phyloP scores from a whole-genome alignment of 306 rosid genomes.

The Medicago ruthenica region DNA sequence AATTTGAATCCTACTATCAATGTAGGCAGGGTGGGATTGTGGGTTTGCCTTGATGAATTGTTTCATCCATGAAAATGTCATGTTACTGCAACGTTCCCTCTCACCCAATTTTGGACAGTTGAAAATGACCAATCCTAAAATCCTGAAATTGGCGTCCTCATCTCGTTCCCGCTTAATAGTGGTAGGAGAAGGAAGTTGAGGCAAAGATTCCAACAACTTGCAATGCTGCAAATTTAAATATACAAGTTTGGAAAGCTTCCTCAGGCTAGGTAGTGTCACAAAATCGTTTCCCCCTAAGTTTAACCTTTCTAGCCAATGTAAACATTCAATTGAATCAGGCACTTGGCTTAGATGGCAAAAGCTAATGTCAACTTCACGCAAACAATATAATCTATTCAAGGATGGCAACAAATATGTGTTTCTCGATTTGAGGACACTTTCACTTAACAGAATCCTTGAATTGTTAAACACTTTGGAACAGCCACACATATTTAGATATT shows the following conservation, averaged over 20 bases:
- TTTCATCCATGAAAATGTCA: slow-evolving; percentile 5
- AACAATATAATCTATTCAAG: background rate
- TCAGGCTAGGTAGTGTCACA: background rate
- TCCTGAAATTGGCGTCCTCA: too few species aligned
- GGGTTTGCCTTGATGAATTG: background rate
- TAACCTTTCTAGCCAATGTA: background rate
- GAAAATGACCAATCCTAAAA: background rate
- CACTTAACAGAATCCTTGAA: too few species aligned
- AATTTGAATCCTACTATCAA: background rate
- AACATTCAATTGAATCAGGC: background rate
- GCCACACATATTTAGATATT: background rate
- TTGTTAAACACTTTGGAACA: background rate
- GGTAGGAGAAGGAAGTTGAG: background rate
- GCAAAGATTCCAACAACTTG: background rate
- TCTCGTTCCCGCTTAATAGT: background rate
- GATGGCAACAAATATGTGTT: background rate
- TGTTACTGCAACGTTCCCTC: background rate
- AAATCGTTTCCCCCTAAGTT: slow-evolving; percentile 4
- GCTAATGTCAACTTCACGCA: background rate
- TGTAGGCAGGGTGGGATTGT: background rate
- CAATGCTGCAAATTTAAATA: background rate
- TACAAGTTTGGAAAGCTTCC: background rate
- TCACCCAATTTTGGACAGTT: slow-evolving; percentile 15
- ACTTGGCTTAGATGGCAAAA: background rate
- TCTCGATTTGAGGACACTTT: too few species aligned